Conservation (phyloP, 2,329 filamentous ascomycete genomes). For the Penicillium hordei region DNA sequence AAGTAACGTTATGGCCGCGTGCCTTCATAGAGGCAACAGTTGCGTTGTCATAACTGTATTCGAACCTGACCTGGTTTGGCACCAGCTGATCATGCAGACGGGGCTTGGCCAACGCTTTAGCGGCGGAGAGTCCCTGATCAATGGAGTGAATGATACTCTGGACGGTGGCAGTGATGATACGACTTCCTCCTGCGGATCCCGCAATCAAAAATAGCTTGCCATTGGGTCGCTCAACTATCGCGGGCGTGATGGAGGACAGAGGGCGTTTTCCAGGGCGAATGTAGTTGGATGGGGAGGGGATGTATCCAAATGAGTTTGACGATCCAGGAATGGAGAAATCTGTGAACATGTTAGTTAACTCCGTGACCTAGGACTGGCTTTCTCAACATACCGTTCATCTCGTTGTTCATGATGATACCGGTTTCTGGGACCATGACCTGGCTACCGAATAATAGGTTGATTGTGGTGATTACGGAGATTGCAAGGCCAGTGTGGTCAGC, state of each 20-base stretch:
- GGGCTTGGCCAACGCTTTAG: conserved; percentile 63
- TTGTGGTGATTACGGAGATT: conserved; percentile 78
- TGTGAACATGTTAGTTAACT: conserved; percentile 47
- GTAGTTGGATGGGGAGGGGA: conserved; percentile 76
- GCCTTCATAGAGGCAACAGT: conserved; percentile 63
- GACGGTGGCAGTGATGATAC: conserved; percentile 78
- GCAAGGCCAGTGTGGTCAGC: conserved; percentile 73
- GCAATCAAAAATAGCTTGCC: conserved; percentile 66
- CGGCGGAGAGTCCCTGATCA: conserved; percentile 61
- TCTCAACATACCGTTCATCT: conserved; percentile 56
- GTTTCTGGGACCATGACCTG: conserved; percentile 76
- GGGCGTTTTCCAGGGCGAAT: conserved; percentile 79
- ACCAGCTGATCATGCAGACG: conserved; percentile 80
- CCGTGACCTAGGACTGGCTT: conserved; percentile 9
- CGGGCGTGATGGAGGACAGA: conserved; percentile 76
- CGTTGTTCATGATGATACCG: conserved; percentile 72
- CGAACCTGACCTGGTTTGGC: conserved; percentile 67
- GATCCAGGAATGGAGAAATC: conserved; percentile 83
- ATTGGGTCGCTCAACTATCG: conserved; percentile 69
- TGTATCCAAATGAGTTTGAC: conserved; percentile 80
- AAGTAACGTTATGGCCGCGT: conserved; percentile 70
- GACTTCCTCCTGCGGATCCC: conserved; percentile 76
- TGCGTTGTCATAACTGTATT: conserved; percentile 65
- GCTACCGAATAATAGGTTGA: conserved; percentile 84
- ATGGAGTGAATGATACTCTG: conserved; percentile 73